Base-by-base conservation (phyloP, 768 basidiomycete species). In the Arthromyces matolae region DNA sequence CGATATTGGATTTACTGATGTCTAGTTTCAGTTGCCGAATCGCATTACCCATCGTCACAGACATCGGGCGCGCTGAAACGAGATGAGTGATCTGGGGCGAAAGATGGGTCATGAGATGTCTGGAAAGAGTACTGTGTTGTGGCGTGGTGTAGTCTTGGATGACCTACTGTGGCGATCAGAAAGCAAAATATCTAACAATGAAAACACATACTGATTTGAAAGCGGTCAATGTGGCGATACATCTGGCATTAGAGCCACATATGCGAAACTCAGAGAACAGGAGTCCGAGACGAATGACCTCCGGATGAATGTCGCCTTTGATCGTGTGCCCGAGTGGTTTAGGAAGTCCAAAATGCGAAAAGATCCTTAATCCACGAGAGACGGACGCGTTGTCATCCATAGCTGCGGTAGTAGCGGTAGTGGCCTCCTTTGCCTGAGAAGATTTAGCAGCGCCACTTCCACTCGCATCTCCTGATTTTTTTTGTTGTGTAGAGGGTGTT, bases 11-110 rank as follows among this genome's bases (percentile, higher is more conserved):
- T 32, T 79, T 80, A 60, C 91, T 93, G 60, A 99, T 96, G 60
- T 98, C 93, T 47, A 95, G 73, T 71, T 99, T 99, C 57, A 99
- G 74, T 64, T 94, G 88, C 50, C 93, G 80, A 57, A 93, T 91
- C 0, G 93, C 91, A 61, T 93, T 95, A 0, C 93, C 92, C 89
- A 94, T 93, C 20, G 91, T 89, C 18, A 92, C 83, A 14, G 90
- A 88, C 86, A 94, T 88, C 0, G 92, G 89, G 41, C 93, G 78
- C 16, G 91, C 89, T 32, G 84, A 79, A 7, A 93, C 89, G 8
- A 95, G 78, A 66, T 94, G 85, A 14, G 84, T 85, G 56, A 96
- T 95, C 76, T 96, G 93, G 18, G 91, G 90, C 3, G 91, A 93
- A 32, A 96, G 78, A 67, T 94, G 82, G 8, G 88, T 89, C 80